phyloP scores from a whole-genome alignment of 140 eudicot species.

The Senecio squalidus region DNA sequence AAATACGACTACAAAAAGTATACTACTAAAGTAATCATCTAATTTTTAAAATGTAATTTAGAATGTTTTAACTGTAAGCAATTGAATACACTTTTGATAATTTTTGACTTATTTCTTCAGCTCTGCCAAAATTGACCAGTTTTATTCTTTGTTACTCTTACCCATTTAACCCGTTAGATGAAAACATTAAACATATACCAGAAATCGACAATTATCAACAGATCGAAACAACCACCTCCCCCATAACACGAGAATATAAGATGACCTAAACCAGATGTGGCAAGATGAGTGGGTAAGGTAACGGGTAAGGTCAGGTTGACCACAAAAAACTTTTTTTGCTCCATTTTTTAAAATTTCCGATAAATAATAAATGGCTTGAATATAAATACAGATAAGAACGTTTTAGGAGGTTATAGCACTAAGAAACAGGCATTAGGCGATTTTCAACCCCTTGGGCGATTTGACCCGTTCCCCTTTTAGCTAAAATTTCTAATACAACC shows the following conservation, averaged over 20 bases:
- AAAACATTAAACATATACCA: not conserved
- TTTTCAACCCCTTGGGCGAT: too few relatives aligned
- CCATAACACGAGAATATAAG: not conserved
- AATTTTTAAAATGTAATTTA: not conserved
- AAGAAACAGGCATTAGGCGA: too few relatives aligned
- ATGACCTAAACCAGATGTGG: not conserved
- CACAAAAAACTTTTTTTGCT: too few relatives aligned
- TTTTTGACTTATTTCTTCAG: not conserved
- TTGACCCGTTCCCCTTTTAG: too few relatives aligned
- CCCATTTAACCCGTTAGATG: not conserved
- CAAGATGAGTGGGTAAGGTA: too few relatives aligned
- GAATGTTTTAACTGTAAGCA: too few relatives aligned
- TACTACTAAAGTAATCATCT: not conserved
- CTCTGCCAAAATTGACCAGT: not conserved
- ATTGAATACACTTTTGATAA: not conserved
- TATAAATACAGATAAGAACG: too few relatives aligned
- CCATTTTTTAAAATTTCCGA: too few relatives aligned
- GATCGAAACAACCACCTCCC: not conserved
- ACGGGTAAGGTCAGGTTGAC: too few relatives aligned
- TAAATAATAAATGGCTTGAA: too few relatives aligned
- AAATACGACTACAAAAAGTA: not conserved
- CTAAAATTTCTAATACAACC: too few relatives aligned
- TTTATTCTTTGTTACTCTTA: not conserved
- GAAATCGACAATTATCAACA: not conserved
- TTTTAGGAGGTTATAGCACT: too few relatives aligned